Conservation (phyloP, 768 basidiomycete genomes). For the Russula virescens region DNA sequence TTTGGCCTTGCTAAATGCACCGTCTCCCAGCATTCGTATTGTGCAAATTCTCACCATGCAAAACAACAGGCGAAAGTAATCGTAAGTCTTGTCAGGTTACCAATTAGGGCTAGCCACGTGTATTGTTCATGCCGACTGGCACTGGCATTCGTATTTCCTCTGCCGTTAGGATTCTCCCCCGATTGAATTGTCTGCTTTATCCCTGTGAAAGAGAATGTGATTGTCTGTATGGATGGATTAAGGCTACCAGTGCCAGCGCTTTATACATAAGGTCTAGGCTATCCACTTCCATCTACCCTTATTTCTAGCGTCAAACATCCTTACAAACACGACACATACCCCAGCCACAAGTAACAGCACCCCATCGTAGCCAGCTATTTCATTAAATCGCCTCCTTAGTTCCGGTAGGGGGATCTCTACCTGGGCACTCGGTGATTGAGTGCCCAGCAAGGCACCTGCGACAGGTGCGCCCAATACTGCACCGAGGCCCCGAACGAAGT, state of each 20-base stretch:
- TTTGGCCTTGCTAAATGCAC: conserved; percentile 19
- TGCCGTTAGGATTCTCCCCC: background rate
- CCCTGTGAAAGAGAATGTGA: background rate
- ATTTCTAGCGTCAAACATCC: conserved; percentile 39
- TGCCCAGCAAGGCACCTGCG: conserved; percentile 38
- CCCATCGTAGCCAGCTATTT: conserved; percentile 38
- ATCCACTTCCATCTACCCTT: conserved; percentile 39
- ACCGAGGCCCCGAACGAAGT: conserved; percentile 40
- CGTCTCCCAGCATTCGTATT: conserved; percentile 55
- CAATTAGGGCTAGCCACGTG: background rate
- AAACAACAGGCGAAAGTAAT: conserved; percentile 48
- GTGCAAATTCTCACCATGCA: conserved; percentile 76
- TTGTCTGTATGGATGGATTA: background rate
- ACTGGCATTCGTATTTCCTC: background rate
- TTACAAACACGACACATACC: conserved; percentile 37
- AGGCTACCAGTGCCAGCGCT: background rate
- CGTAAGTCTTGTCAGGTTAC: background rate
- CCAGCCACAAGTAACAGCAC: conserved; percentile 34
- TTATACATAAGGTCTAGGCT: conserved; percentile 27
- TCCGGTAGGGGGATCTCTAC: background rate
- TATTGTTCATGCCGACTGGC: background rate
- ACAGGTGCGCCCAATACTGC: conserved; percentile 39
- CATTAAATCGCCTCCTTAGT: conserved; percentile 33
- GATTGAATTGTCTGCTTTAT: background rate
- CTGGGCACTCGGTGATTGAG: conserved; percentile 23